Evolutionary conservation across 2,329 filamentous ascomycete genomes (phyloP).

Genomic region (Aspergillus calidoustus): DNA sequence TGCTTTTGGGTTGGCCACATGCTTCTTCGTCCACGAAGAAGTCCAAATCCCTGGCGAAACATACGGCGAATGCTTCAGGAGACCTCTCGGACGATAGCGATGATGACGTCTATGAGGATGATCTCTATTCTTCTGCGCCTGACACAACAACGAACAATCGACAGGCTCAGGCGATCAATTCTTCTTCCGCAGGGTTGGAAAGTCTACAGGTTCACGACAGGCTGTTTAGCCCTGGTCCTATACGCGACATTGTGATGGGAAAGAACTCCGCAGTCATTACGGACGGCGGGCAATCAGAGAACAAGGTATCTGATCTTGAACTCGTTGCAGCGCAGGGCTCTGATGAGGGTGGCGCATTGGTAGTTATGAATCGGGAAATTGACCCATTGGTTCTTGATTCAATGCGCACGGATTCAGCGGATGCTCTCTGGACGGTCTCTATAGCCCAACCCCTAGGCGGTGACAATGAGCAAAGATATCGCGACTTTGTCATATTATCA

Average conservation of each 20-base stretch:
- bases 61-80: constrained; percentile 53
- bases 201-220: constrained; percentile 77
- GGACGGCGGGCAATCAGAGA: constrained; percentile 52
- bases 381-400: constrained; percentile 72
- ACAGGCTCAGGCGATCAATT: constrained; percentile 25
- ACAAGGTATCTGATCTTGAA: constrained; percentile 47
- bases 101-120: constrained; percentile 63
- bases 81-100: constrained; percentile 65
- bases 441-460: constrained; percentile 49
- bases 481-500: constrained; percentile 82
- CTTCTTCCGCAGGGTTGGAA: constrained; percentile 57
- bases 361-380: constrained; percentile 77
- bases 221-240: constrained; percentile 77
- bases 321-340: constrained; percentile 59
- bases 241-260: constrained; percentile 75
- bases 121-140: constrained; percentile 50
- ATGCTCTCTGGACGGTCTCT: constrained; percentile 80
- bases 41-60: constrained; percentile 61
- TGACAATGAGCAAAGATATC: constrained; percentile 54
- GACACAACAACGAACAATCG: constrained; percentile 24
- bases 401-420: constrained; percentile 73
- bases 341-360: constrained; percentile 68
- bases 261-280: constrained; percentile 53
- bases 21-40: constrained; percentile 66
- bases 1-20: constrained; percentile 78